Base-by-base conservation (phyloP, 805 yeast species). In the Kluyveromyces aestuarii region DNA sequence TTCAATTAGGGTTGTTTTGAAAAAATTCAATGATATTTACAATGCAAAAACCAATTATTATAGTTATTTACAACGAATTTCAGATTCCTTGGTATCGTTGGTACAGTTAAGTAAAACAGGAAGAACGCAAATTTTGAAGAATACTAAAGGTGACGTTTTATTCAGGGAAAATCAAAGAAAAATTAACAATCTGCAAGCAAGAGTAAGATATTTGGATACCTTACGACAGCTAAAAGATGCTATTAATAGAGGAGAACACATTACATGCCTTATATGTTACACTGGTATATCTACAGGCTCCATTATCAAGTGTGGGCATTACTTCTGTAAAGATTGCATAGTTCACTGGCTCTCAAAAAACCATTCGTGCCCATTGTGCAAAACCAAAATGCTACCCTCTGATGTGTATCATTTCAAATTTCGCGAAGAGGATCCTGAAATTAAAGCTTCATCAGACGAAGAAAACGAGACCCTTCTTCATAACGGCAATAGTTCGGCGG, bases 301-400 rank as follows among this genome's bases (percentile, higher is more conserved):
- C 0, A 70, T 93, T 48, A 84, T 96, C 0, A 80, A 80, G 9
- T 93, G 99, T 73, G 98, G 98, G 0, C 99, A 93, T 66, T 81
- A 81, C 55, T 93, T 84, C 61, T 93, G 99, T 62, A 77, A 79
- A 49, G 85, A 78, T 1, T 93, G 99, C 63, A 70, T 93, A 37
- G 73, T 69, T 17, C 80, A 73, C 48, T 93, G 99, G 99, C 61
- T 84, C 46, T 67, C 65, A 18, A 70, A 70, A 14, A 76, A 76
- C 38, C 61, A 67, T 1, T 66, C 70, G 1, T 93, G 99, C 64
- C 98, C 99, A 0, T 72, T 89, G 55, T 93, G 99, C 67, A 87
- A 87, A 51, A 67, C 75, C 2, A 54, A 53, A 1, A 68, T 87
- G 16, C 65, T 64, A 21, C 53, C 59, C 8, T 64, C 71, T 4